These are phyloP conservation scores for Rubia peregrina DNA, from an alignment of 305 asterid species.

Conservation along the genomic window DNA sequence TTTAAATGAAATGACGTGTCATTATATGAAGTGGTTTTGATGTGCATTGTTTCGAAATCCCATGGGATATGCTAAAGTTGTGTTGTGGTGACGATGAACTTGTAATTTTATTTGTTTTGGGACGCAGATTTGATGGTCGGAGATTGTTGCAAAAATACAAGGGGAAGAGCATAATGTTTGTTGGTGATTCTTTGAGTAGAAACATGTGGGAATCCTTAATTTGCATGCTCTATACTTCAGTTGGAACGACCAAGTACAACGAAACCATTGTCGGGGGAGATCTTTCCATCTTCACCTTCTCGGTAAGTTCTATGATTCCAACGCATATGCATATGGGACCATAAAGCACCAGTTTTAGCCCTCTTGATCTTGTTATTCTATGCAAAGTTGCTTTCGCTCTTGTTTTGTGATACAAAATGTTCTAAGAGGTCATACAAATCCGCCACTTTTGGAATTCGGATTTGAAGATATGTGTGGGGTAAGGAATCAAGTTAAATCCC, in stretches of 20 bases:
- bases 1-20: too few species aligned
- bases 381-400: background rate
- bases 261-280: slow-evolving; percentile 12
- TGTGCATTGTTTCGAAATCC: too few species aligned
- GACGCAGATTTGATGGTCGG: slow-evolving; percentile 21
- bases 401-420: background rate
- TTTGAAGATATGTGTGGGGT: too few species aligned
- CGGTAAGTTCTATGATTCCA: slow-evolving; percentile 8
- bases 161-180: slow-evolving; percentile 29
- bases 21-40: too few species aligned
- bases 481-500: too few species aligned
- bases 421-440: background rate
- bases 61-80: too few species aligned
- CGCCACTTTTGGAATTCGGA: too few species aligned
- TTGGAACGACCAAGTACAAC: slow-evolving; percentile 10
- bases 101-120: background rate
- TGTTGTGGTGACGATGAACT: background rate
- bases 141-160: slow-evolving; percentile 21
- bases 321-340: background rate
- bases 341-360: background rate
- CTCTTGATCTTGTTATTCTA: background rate
- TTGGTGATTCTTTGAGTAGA: slow-evolving; percentile 26
- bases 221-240: slow-evolving; percentile 25
- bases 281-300: slow-evolving; percentile 22
- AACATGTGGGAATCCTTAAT: slow-evolving; percentile 26